Base-by-base conservation (phyloP, 2,329 filamentous ascomycete species). In the Colletotrichum theobromicola region DNA sequence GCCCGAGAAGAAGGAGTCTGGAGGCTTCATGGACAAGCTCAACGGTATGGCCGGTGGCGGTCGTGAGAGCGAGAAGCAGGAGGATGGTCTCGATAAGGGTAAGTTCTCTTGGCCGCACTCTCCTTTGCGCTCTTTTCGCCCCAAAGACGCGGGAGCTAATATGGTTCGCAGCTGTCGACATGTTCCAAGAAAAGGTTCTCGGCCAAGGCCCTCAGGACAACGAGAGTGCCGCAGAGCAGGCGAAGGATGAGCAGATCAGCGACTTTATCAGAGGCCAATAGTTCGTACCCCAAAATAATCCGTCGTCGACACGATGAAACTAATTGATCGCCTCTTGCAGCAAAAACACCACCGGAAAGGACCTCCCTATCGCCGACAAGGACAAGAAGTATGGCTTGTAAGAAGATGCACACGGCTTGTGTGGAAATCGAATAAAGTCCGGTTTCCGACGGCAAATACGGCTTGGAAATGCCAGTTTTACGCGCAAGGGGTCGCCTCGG, bases 61-160 rank as follows among this genome's bases (percentile, higher is more conserved):
- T 46, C 84, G 84, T 37, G 87, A 94, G 83, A 92, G 93, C 81
- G 94, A 96, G 89, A 93, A 95, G 90, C 94, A 95, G 79, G 94
- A 97, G 84, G 94, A 96, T 80, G 85, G 83, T n/a, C 90, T 97
- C 67, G 94, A 97, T 86, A 97, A 97, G 87, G 93, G 94, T 95
- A 28, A 75, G 75, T 34, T 13, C 9, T 26, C 32, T 42, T 24
- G 7, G 10, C 28, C 50, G n/a, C 34, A 13, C 16, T 21, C 34
- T 18, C 21, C 26, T 18, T 35, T 24, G 4, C n/a, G 26, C 24
- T 5, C 21, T 13, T 18, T 16, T 26, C 13, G 16, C 21, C 35
- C 35, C 35, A 12, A 8, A 21, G 28, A 30, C 21, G 16, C 35
- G 42, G 32, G 63, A 21, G n/a, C 63, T 70, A 53, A 75, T 15